Base-by-base conservation (phyloP, 2,329 filamentous ascomycete species). In the Monilinia fructigena region DNA sequence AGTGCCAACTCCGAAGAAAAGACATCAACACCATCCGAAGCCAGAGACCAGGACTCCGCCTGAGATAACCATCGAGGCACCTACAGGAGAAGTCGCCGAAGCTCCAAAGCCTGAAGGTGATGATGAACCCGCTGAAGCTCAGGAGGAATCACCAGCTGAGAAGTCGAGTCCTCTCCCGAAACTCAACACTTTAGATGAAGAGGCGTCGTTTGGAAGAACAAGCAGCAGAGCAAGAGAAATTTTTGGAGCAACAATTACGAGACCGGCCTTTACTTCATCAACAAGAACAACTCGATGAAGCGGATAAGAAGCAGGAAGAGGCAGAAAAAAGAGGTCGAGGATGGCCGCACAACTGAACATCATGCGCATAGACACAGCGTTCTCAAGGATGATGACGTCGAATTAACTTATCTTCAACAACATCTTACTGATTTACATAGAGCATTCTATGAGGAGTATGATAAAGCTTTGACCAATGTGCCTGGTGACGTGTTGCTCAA, bases 211-310 rank as follows among this genome's bases (percentile, higher is more conserved):
- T n/a, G 2, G 86, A 92, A 74, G 83, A 89, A 69, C 93, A 97
- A 80, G 85, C 88, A 3, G 88, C 91, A 70, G 90, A 95, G 74
- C 94, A 98, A 76, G 92, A 95, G 74, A 91, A 94, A 75, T 86
- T 89, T 0, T 85, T 99, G 59, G 90, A 93, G 75, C 92, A 93
- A 68, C 95, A 99, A 78, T 84, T 98, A 23, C 91, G 89, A 68
- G 93, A 97, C 69, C 86, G 94, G 18, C 95, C 95, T 0, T 80
- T 99, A 38, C 80, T 96, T n/a, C 92, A 95, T 75, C 90, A 96
- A 80, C 95, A 99, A 77, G 91, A 97, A 74, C 84, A 93, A 76
- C 83, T 97, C 28, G 95, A 99, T 74, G 91, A 92, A 72, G 91
- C 93, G 73, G 91, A 93, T 71, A 88, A 92, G 52, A 83, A 85